Conservation (phyloP, 352 stramenopile species). For the Pythium phragmiticola region DNA sequence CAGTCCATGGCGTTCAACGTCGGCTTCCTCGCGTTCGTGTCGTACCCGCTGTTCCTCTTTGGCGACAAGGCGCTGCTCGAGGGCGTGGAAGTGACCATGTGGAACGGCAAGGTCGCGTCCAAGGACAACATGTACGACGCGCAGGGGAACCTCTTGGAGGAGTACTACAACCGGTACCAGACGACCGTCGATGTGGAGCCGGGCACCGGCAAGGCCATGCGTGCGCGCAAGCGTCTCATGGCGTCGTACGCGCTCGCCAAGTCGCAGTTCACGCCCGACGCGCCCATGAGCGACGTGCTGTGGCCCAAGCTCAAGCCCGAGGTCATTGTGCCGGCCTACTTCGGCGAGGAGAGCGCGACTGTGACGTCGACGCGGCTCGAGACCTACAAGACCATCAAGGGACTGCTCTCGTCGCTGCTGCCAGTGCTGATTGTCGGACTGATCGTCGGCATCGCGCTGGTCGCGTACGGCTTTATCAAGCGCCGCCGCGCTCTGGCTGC, state of each 20-base stretch:
- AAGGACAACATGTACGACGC: constrained; percentile 47
- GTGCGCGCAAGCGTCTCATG: constrained; percentile 56
- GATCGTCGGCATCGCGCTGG: constrained; percentile 41
- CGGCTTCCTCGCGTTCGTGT: constrained; percentile 72
- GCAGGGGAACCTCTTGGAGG: constrained; percentile 40
- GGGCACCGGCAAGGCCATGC: constrained; percentile 74
- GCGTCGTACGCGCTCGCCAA: constrained; percentile 51
- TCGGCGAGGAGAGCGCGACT: constrained; percentile 48
- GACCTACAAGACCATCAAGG: constrained; percentile 47
- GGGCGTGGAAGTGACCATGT: constrained; percentile 53
- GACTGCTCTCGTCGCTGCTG: constrained; percentile 50
- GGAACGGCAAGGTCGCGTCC: constrained; percentile 42
- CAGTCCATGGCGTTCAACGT: constrained; percentile 63
- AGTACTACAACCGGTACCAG: constrained; percentile 44
- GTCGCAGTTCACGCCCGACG: constrained; percentile 37
- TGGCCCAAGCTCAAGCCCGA: constrained; percentile 51
- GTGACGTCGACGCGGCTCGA: constrained; percentile 43
- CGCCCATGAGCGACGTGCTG: constrained; percentile 63
- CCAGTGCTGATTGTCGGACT: constrained; percentile 58
- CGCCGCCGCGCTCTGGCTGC: constrained; percentile 29
- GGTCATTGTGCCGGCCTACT: constrained; percentile 61
- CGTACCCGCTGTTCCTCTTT: constrained; percentile 67
- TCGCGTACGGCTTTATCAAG: constrained; percentile 41
- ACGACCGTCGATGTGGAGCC: constrained; percentile 68
- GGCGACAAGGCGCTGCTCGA: constrained; percentile 45